Evolutionary conservation across 805 yeast species (phyloP), one percentile per base, ranked within the genome.

Genomic region (Diddensiella santjacobensis): DNA sequence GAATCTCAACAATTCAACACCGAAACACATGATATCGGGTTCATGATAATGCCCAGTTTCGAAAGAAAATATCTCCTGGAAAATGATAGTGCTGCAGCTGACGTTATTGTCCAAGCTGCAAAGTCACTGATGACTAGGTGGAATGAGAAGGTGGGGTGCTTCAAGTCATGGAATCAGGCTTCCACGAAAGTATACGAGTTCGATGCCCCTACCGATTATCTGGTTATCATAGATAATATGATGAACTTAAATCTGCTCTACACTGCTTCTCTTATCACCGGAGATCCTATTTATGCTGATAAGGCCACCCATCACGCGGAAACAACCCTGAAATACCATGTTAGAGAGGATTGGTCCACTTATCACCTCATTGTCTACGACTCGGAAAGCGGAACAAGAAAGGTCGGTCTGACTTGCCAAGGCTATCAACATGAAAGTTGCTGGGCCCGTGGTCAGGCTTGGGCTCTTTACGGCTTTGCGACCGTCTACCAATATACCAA

Each of bases 361-460:
- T 61, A 58, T 44, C 69, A 65, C 45, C 50, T 63, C 11, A 48
- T 63, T 18, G 59, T 60, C 13, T 63, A 58, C 45, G 58, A 63
- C 43, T n/a, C 47, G 20, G 48, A 37, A 5, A 54, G 55, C 4
- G 69, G 69, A 3, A 35, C 37, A 3, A 50, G 49, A 2, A 58
- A 55, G 35, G 61, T 57, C 6, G 59, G 57, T 19, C 54, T 61
- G 45, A 64, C 67, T 20, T 49, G 57, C 40, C 68, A 65, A 49
- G 68, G 69, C 8, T 62, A 54, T 37, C 50, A 47, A 11, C 62
- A 65, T 46, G 65, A 60, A 11, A 36, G 61, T 4, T 50, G 58
- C 26, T 65, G 69, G 68, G 47, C 61, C 6, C 57, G 67, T n/a
- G 69, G 69, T 33, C 67, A 63, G 50, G 60, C 68, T 3, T 64